These are phyloP conservation scores for Paragyromitra xinjiangensis DNA, from an alignment of 495 filamentous ascomycete species.

Conservation along the genomic window DNA sequence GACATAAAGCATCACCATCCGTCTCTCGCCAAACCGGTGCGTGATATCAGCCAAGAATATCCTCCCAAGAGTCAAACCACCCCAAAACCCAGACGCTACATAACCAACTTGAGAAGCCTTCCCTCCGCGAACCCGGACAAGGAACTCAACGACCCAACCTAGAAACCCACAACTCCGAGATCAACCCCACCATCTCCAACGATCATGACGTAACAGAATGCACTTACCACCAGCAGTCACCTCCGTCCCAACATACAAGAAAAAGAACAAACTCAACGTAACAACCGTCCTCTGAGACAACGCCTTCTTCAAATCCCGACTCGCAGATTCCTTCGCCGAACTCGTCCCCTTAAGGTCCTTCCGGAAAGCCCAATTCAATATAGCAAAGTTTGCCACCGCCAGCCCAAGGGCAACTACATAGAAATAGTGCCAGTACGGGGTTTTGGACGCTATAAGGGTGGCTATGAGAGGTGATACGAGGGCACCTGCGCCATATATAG, in stretches of 20 bases:
- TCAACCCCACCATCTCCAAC: not conserved
- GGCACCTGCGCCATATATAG: slow-evolving; percentile 77
- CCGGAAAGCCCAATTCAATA: slow-evolving; percentile 70
- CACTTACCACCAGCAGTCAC: slow-evolving; percentile 59
- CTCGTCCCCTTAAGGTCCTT: slow-evolving; percentile 37
- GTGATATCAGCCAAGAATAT: slow-evolving; percentile 72
- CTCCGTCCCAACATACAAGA: slow-evolving; percentile 60
- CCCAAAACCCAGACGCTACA: slow-evolving; percentile 86
- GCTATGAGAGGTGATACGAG: slow-evolving; percentile 75
- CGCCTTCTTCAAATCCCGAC: slow-evolving; percentile 40
- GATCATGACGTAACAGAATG: not conserved
- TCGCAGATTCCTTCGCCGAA: slow-evolving; percentile 32
- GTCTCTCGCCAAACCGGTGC: slow-evolving; percentile 72
- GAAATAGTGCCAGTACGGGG: slow-evolving; percentile 67
- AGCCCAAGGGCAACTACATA: slow-evolving; percentile 68
- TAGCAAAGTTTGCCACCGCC: slow-evolving; percentile 62
- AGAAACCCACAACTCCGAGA: not conserved
- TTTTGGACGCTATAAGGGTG: slow-evolving; percentile 69
- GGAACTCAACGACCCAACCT: slow-evolving; percentile 83
- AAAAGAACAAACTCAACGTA: slow-evolving; percentile 59
- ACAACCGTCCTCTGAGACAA: slow-evolving; percentile 38
- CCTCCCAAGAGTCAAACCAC: slow-evolving; percentile 76
- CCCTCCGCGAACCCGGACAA: slow-evolving; percentile 74
- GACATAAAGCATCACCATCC: slow-evolving; percentile 69
- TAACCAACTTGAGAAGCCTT: slow-evolving; percentile 75